A percentile compares a stretch with the other conserved stretches of the same genome.
These are phyloP conservation scores for Hypericum androsaemum DNA, from an alignment of 345 rosid genomes.

Conservation along the genomic window DNA sequence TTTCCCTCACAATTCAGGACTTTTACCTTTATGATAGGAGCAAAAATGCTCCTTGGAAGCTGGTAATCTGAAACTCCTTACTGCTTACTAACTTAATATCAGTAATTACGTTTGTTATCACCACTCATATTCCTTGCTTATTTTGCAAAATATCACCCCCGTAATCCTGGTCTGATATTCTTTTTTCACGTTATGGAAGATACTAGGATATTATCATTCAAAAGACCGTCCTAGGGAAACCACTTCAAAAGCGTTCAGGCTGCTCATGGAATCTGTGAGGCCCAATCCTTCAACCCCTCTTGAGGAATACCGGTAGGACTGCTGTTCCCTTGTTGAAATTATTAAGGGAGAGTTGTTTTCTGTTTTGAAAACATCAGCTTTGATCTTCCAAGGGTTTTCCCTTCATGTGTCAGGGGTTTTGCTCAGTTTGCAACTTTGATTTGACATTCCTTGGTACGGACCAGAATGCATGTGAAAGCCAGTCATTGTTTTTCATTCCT, in stretches of 20 bases:
- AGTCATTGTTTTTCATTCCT: slow-evolving; percentile 14
- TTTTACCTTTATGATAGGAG: slow-evolving; percentile 68
- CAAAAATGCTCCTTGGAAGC: slow-evolving; percentile 66
- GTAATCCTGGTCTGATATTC: slow-evolving; percentile 6
- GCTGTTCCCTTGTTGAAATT: slow-evolving; percentile 5
- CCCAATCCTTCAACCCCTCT: slow-evolving; percentile 84
- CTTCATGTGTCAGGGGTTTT: not conserved
- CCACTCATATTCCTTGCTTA: too few relatives aligned
- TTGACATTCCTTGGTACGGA: not conserved
- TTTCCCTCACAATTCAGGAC: slow-evolving; percentile 57
- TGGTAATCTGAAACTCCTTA: slow-evolving; percentile 38
- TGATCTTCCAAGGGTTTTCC: not conserved
- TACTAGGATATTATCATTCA: slow-evolving; percentile 64
- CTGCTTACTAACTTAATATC: too few relatives aligned
- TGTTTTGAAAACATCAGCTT: too few relatives aligned
- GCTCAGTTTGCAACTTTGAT: not conserved
- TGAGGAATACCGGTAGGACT: slow-evolving; percentile 76
- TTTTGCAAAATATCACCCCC: too few relatives aligned
- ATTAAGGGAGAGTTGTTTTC: too few relatives aligned
- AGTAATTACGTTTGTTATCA: too few relatives aligned
- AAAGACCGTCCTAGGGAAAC: slow-evolving; percentile 86
- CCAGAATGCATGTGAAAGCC: slow-evolving; percentile 1
- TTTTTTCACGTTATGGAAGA: slow-evolving; percentile 33
- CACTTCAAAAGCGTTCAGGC: slow-evolving; percentile 64
- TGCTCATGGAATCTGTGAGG: slow-evolving; percentile 79